These are phyloP conservation scores for Cyberlindnera xylosilytica DNA, from an alignment of 805 yeast genomes.

Conservation along the genomic window DNA sequence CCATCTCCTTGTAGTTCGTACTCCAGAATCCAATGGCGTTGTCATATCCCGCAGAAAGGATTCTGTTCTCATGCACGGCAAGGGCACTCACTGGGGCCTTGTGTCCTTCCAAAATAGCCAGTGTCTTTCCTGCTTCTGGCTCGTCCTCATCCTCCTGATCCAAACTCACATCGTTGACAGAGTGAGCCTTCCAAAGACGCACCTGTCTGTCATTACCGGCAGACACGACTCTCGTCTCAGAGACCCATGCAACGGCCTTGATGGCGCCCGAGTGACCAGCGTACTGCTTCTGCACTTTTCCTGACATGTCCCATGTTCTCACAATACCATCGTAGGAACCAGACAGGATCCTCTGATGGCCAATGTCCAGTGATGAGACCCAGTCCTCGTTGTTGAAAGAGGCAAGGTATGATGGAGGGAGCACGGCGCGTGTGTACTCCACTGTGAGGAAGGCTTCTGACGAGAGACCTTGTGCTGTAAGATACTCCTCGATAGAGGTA, in stretches of 20 bases:
- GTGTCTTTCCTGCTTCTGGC: slow-evolving; percentile 66
- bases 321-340: slow-evolving; percentile 96
- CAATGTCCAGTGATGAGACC: slow-evolving; percentile 67
- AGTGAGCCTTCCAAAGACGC: slow-evolving; percentile 79
- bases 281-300: slow-evolving; percentile 74
- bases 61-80: slow-evolving; percentile 51
- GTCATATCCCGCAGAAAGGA: slow-evolving; percentile 85
- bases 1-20: slow-evolving; percentile 79
- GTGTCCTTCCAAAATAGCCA: slow-evolving; percentile 88
- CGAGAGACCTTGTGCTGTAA: slow-evolving; percentile 73
- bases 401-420: slow-evolving; percentile 91
- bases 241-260: slow-evolving; percentile 76
- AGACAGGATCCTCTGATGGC: slow-evolving; percentile 56
- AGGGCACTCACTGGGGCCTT: slow-evolving; percentile 80
- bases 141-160: slow-evolving; percentile 42
- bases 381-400: slow-evolving; percentile 93
- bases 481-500: slow-evolving; percentile 74
- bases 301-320: slow-evolving; percentile 81
- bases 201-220: slow-evolving; percentile 88
- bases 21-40: slow-evolving; percentile 84
- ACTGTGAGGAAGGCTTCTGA: slow-evolving; percentile 74
- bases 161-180: slow-evolving; percentile 25
- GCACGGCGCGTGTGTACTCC: slow-evolving; percentile 88
- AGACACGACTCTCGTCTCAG: slow-evolving; percentile 71
- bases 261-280: slow-evolving; percentile 89